These are phyloP conservation scores for Backusella tuberculispora DNA, from an alignment of 192 early-diverging fungal species.

Conservation along the genomic window DNA sequence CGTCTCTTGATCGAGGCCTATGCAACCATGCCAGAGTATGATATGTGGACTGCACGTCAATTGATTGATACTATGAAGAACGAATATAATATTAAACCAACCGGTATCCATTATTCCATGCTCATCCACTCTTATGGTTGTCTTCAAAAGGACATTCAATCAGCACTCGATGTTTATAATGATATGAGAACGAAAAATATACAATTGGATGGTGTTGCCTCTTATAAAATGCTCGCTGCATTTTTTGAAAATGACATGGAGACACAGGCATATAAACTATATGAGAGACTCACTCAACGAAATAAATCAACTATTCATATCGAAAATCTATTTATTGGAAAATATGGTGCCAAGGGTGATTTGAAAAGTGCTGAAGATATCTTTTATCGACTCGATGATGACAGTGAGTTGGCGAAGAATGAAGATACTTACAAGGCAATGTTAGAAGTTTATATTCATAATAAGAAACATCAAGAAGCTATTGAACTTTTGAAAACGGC, in stretches of 20 bases:
- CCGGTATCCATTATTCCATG: constrained; percentile 52
- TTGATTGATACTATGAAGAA: constrained; percentile 48
- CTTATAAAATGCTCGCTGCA: constrained; percentile 54
- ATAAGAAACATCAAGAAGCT: constrained; percentile 43
- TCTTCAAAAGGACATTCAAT: constrained; percentile 49
- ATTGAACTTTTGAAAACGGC: constrained; percentile 30
- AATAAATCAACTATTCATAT: constrained; percentile 53
- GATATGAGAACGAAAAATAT: constrained; percentile 46
- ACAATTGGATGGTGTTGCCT: constrained; percentile 46
- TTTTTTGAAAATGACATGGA: constrained; percentile 50
- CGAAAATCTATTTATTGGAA: constrained; percentile 59
- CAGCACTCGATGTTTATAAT: constrained; percentile 46
- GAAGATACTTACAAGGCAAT: constrained; percentile 63
- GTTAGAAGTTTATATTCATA: constrained; percentile 53
- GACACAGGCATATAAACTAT: constrained; percentile 44
- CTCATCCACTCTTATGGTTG: constrained; percentile 59
- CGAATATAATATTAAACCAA: constrained; percentile 41
- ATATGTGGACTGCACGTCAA: constrained; percentile 51
- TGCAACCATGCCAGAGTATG: constrained; percentile 56
- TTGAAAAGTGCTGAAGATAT: constrained; percentile 44
- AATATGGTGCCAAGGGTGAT: constrained; percentile 48
- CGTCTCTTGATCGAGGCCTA: constrained; percentile 57
- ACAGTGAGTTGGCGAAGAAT: constrained; percentile 42
- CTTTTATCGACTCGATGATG: constrained; percentile 52
- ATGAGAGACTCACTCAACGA: constrained; percentile 45